Evolutionary conservation across 1,284 basidiomycete species (phyloP).

Genomic region (Singerocomus rubriflavus): DNA sequence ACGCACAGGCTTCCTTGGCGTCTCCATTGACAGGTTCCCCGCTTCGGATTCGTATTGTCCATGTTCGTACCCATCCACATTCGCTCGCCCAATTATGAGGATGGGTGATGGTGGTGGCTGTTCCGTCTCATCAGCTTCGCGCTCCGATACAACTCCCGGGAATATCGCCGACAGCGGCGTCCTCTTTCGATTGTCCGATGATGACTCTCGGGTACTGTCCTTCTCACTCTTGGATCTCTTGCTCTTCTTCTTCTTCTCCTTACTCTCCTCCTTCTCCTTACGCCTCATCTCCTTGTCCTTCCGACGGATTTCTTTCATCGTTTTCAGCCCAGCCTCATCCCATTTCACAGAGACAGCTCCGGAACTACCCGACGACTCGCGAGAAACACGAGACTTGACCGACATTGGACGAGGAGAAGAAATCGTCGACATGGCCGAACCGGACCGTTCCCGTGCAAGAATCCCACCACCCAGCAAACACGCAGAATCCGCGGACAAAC

Average conservation of each 20-base stretch:
- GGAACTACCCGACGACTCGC: constrained; percentile 47
- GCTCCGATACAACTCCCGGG: constrained; percentile 34
- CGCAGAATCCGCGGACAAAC: constrained; percentile 49
- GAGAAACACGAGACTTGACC: constrained; percentile 47
- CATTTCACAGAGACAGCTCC: constrained; percentile 51
- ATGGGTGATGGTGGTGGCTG: constrained; percentile 33
- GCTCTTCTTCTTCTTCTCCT: constrained; percentile 21
- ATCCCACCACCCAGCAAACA: constrained; percentile 26
- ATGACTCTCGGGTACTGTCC: constrained; percentile 25
- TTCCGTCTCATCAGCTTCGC: constrained; percentile 8
- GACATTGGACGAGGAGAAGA: constrained; percentile 61
- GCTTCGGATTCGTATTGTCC: constrained; percentile 25
- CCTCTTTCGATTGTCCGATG: constrained; percentile 46
- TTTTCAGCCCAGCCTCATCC: constrained; percentile 62
- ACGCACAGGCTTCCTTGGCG: constrained; percentile 51
- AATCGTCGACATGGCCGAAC: constrained; percentile 47
- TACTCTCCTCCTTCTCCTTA: constrained; percentile 12
- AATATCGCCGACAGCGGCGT: constrained; percentile 50
- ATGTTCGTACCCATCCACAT: constrained; percentile 45
- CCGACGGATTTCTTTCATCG: constrained; percentile 49
- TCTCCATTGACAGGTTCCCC: constrained; percentile 28
- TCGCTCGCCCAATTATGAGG: constrained; percentile 50
- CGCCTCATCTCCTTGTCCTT: constrained; percentile 39
- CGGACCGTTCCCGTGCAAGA: constrained; percentile 35
- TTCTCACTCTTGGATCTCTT: constrained; percentile 30